phyloP scores from a whole-genome alignment of 2,329 filamentous ascomycete genomes.

The Corinectria fuckeliana region DNA sequence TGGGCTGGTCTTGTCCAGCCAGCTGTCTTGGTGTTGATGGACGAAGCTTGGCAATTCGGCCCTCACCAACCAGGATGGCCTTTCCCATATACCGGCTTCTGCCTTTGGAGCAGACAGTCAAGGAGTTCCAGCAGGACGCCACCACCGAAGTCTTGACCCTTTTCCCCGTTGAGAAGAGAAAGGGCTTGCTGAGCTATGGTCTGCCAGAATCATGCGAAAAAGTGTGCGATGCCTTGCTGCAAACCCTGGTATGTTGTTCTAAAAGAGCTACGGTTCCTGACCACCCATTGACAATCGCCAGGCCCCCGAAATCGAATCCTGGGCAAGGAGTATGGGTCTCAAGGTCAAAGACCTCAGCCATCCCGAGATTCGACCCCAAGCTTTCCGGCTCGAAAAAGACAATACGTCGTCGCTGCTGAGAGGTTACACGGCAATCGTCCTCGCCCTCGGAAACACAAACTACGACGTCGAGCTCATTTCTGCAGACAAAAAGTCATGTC shows the following conservation, averaged over 20 bases:
- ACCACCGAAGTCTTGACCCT: conserved; percentile 36
- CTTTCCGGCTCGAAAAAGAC: conserved; percentile 36
- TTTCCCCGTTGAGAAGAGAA: conserved; percentile 34
- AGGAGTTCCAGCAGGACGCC: conserved; percentile 35
- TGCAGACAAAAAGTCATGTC: conserved; percentile 29
- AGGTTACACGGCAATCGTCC: conserved; percentile 35
- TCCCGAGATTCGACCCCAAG: conserved; percentile 35
- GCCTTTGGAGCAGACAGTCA: conserved; percentile 30
- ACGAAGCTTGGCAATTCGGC: conserved; percentile 7
- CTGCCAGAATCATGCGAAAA: conserved; percentile 34
- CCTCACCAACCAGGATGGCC: conserved; percentile 26
- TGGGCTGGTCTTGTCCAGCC: background rate
- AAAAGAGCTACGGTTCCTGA: background rate
- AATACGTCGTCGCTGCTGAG: conserved; percentile 36
- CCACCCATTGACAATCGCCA: conserved; percentile 10
- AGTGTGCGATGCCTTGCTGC: conserved; percentile 31
- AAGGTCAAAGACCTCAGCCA: conserved; percentile 32
- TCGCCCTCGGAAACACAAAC: conserved; percentile 35
- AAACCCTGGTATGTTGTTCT: conserved; percentile 30
- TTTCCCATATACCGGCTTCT: conserved; percentile 35
- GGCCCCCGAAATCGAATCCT: conserved; percentile 32
- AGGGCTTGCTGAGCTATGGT: conserved; percentile 34
- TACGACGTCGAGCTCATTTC: conserved; percentile 36
- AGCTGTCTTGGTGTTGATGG: conserved; percentile 3
- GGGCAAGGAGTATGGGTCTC: conserved; percentile 33